Base-by-base conservation (phyloP, 345 rosid species). In the Eucalyptus sideroxylon region DNA sequence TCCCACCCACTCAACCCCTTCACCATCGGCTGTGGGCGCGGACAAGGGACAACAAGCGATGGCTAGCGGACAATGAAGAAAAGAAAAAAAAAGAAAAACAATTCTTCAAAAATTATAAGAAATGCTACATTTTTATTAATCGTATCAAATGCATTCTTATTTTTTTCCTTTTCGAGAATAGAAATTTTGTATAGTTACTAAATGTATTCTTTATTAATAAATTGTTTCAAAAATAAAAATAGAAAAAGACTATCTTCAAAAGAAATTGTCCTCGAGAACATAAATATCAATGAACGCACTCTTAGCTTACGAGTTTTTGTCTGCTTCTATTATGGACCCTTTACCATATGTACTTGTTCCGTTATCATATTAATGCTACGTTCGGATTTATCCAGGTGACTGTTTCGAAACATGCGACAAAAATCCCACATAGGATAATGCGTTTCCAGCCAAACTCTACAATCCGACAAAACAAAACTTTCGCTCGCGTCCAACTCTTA, bases 21-120 rank as follows among this genome's bases (percentile, higher is more conserved):
- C 2, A 2, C 2, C 1, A 2, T 53, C 24, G 4, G 2, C 56
- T 1, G 0, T 2, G 1, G 4, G 19, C 2, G 23, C 1, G 0
- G 19, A 50, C 8, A 50, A 7, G 1, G 0, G 56, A 53, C 0
- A 19, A 2, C 9, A 2, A 19, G 56, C 1, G 2, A 17, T 1
- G 56, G 10, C 9, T 23, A 19, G 4, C 0, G 2, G 5, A 19
- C 24, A 53, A 53, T 5, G 1, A 53, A 53, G 56, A 53, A 53
- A 53, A 53, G 56, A 53, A 19, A 53, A 53, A 19, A 53, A 53
- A 53, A 53, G 4, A 19, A 53, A 19, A 53, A 53, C 9, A 19
- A 19, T 8, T 53, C 2, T 3, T 53, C 8, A 53, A 53, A 53
- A 53, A 19, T 51, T 51, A 51, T 45, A 53, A 53, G 5, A 53